These are phyloP conservation scores for Barnettozyma hawaiiensis DNA, from an alignment of 1,139 yeast species.

Conservation along the genomic window DNA sequence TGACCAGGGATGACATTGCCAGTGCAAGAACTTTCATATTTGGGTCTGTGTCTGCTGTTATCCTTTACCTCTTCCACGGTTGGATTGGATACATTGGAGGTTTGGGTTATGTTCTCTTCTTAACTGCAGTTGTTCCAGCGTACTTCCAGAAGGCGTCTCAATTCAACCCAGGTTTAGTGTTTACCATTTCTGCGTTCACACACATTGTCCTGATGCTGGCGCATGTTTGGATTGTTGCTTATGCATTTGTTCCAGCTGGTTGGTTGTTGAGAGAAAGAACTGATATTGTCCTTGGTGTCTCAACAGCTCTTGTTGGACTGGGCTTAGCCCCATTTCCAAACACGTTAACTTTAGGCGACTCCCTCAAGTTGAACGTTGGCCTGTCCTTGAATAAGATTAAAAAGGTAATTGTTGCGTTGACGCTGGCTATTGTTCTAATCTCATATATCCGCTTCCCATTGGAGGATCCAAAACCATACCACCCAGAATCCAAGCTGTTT, in stretches of 20 bases:
- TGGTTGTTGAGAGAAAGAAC: conserved; percentile 81
- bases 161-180: conserved; percentile 53
- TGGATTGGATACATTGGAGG: conserved; percentile 90
- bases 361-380: conserved; percentile 9
- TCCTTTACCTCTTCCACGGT: conserved; percentile 48
- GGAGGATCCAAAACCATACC: conserved; percentile 62
- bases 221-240: conserved; percentile 96
- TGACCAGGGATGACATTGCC: conserved; percentile 25
- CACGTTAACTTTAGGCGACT: conserved; percentile 1
- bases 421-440: conserved; percentile 30
- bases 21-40: conserved; percentile 21
- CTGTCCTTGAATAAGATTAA: conserved; percentile 18
- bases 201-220: conserved; percentile 59
- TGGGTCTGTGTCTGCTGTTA: conserved; percentile 28
- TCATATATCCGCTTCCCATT: conserved; percentile 58
- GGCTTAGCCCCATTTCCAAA: conserved; percentile 25
- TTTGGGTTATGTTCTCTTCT: conserved; percentile 53
- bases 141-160: conserved; percentile 53
- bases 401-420: conserved; percentile 14
- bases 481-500: conserved; percentile 66
- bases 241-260: conserved; percentile 97
- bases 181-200: conserved; percentile 52
- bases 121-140: conserved; percentile 58
- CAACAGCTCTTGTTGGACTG: conserved; percentile 42
- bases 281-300: conserved; percentile 57